Evolutionary conservation across 2,329 filamentous ascomycete genomes (phyloP).

Genomic region (Seiridium unicorne): DNA sequence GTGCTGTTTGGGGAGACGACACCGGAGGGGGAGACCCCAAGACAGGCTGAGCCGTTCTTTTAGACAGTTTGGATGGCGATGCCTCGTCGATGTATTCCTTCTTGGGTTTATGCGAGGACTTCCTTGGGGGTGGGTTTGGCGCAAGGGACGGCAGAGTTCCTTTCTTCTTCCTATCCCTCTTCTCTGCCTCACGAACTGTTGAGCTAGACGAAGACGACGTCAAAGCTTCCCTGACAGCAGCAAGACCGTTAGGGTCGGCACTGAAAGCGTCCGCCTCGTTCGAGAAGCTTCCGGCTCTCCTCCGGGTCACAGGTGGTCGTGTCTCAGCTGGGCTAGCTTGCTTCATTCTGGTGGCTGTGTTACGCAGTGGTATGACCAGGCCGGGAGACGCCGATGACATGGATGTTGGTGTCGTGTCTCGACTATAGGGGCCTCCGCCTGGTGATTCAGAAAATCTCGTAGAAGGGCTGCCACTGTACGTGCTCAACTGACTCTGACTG

Average conservation of each 20-base stretch:
- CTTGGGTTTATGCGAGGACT: constrained; percentile 57
- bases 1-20: constrained; percentile 25
- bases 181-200: constrained; percentile 57
- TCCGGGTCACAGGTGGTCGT: constrained; percentile 60
- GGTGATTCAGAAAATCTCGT: constrained; percentile 74
- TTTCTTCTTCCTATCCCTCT: constrained; percentile 39
- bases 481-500: constrained; percentile 50
- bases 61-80: constrained; percentile 36
- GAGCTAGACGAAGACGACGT: constrained; percentile 73
- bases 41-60: constrained; percentile 24
- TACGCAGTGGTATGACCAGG: constrained; percentile 48
- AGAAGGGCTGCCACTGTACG: constrained; percentile 69
- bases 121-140: constrained; percentile 61
- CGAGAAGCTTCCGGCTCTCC: constrained; percentile 53
- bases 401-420: constrained; percentile 76
- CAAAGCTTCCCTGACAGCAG: constrained; percentile 66
- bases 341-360: constrained; percentile 44
- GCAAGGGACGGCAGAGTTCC: constrained; percentile 46
- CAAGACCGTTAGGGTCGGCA: constrained; percentile 56
- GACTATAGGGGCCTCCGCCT: constrained; percentile 67
- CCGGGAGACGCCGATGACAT: constrained; percentile 73
- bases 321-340: constrained; percentile 55
- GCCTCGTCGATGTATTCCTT: constrained; percentile 34
- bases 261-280: constrained; percentile 45
- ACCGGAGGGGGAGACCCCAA: constrained; percentile 30